Evolutionary conservation across 345 rosid genomes (phyloP), one percentile per base, ranked within the genome.

Genomic region (Populus deltoides): DNA sequence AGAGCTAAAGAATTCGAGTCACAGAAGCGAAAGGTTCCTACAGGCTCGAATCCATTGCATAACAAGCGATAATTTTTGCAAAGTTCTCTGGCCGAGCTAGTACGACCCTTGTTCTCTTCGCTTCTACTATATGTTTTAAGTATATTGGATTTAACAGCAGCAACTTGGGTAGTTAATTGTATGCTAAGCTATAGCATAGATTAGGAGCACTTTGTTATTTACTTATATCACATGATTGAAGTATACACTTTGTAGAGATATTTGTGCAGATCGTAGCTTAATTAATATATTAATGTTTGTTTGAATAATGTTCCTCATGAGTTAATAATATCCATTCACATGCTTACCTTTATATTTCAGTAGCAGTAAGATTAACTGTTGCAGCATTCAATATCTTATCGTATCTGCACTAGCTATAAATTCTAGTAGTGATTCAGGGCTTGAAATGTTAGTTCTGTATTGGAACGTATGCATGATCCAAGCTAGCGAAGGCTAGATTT

Each of bases 11-110:
- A 68, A 35, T 85, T 85, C 20, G 29, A 20, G 17, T 71, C 85
- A 1, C 77, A 89, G 84, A 87, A 87, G 77, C 79, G 90, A 67
- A 83, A 75, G 71, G 85, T 86, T 59, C 92, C 90, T 1, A 81
- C 89, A 0, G 90, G 92, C 33, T 78, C 89, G 11, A 89, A 89
- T 75, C 92, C 92, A 0, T 74, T 89, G 73, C 92, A 89, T 77
- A 89, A 89, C 81, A 86, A 47, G 82, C 67, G 85, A 65, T 66
- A 83, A 70, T 71, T 43, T 3, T 9, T n/a, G 16, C 63, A n/a
- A 3, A 11, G 25, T 1, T 55, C 24, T 10, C 27, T 24, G 27
- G 63, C 62, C 5, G 13, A 8, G 0, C 51, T 47, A 47, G 29
- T 0, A 57, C 63, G 63, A n/a, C 29, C 63, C 63, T 57, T 0